A percentile compares a stretch with the other conserved stretches of the same genome.
These are phyloP conservation scores for Epichloe sp. DNA, from an alignment of 2,329 filamentous ascomycete species.

Conservation along the genomic window DNA sequence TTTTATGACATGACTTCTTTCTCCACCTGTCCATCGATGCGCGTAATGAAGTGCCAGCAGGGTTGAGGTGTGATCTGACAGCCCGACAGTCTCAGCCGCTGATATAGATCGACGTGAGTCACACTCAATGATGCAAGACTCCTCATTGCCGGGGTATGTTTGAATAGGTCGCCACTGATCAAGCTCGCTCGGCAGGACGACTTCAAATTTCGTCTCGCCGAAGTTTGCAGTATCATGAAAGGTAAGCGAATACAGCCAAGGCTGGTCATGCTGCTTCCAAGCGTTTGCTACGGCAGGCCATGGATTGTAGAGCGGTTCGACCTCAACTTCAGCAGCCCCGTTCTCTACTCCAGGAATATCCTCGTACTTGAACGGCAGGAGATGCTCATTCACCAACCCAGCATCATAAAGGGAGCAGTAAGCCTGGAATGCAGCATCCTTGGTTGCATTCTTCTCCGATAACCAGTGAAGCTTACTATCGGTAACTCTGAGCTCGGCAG, in stretches of 20 bases:
- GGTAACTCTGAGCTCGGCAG: constrained; percentile 24
- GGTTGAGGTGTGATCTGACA: constrained; percentile 30
- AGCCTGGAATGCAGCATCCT: constrained; percentile 74
- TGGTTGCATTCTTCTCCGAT: constrained; percentile 58
- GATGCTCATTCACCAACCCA: constrained; percentile 62
- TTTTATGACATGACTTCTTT: constrained; percentile 30
- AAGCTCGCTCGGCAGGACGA: constrained; percentile 31
- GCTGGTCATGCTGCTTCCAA: constrained; percentile 22
- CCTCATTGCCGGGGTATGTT: constrained; percentile 25
- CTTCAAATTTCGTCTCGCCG: constrained; percentile 22
- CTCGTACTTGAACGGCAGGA: constrained; percentile 49
- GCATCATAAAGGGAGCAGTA: constrained; percentile 57
- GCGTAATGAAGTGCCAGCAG: constrained; percentile 34
- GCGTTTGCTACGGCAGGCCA: constrained; percentile 31
- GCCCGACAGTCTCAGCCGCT: constrained; percentile 5
- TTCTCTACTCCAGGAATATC: constrained; percentile 26
- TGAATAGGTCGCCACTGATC: constrained; percentile 22
- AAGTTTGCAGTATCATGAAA: constrained; percentile 19
- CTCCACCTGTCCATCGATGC: constrained; percentile 29
- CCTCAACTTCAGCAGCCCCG: constrained; percentile 21
- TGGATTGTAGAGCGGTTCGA: constrained; percentile 29
- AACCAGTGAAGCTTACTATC: constrained; percentile 38
- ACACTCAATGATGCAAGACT: constrained; percentile 21
- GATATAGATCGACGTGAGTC: constrained; percentile 9
- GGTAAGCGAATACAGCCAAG: constrained; percentile 17